phyloP scores from a whole-genome alignment of 345 rosid genomes.

The Kernera saxatilis region DNA sequence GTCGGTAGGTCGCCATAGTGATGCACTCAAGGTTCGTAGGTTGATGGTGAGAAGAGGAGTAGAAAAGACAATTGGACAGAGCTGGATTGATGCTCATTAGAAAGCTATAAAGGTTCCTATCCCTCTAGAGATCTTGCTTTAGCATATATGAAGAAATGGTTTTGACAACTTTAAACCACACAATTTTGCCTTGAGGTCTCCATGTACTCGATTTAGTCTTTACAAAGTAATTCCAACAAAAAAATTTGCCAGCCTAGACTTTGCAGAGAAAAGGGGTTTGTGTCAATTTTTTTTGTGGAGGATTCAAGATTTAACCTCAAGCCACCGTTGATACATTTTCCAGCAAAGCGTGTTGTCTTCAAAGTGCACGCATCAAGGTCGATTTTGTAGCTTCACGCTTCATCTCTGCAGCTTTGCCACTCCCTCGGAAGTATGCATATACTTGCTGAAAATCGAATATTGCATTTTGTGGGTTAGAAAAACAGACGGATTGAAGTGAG shows the following conservation, averaged over 20 bases:
- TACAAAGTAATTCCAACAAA: constrained; percentile 20
- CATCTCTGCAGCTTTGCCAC: constrained; percentile 85
- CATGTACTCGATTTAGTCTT: constrained; percentile 1
- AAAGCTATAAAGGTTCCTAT: neutral
- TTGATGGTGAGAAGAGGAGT: constrained; percentile 63
- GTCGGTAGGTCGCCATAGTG: constrained; percentile 67
- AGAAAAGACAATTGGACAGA: constrained; percentile 60
- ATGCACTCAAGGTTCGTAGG: constrained; percentile 61
- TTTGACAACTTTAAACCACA: constrained; percentile 13
- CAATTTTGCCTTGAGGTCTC: constrained; percentile 10
- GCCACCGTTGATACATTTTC: constrained; percentile 18
- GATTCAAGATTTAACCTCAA: constrained; percentile 19
- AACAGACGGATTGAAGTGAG: neutral
- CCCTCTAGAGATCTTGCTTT: neutral
- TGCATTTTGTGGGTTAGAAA: neutral
- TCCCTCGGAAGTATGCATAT: constrained; percentile 86
- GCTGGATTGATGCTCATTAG: constrained; percentile 48
- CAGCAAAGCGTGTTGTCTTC: constrained; percentile 19
- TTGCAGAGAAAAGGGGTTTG: neutral
- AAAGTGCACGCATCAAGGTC: constrained; percentile 66
- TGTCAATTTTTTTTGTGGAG: neutral
- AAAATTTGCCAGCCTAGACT: neutral
- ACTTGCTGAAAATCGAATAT: constrained; percentile 63
- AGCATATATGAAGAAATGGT: constrained; percentile 17
- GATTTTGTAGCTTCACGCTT: constrained; percentile 64